Evolutionary conservation across 805 yeast species (phyloP).

Genomic region (Candida ortonii): DNA sequence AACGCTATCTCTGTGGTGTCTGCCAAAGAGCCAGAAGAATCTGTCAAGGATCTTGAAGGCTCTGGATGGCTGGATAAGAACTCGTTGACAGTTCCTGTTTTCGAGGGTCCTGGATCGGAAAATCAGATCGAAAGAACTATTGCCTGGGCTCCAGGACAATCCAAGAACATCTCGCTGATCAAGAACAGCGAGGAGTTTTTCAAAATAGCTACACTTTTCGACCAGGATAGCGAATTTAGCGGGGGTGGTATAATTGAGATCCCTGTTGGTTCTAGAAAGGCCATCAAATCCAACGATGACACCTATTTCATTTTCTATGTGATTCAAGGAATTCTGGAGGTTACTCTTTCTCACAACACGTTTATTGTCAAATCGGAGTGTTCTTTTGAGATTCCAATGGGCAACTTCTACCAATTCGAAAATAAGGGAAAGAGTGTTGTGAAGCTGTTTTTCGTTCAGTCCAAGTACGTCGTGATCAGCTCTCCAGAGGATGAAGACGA

Average conservation of each 20-base stretch:
- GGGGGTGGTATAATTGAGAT: constrained; percentile 74
- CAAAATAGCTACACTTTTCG: constrained; percentile 61
- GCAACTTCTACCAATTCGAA: constrained; percentile 65
- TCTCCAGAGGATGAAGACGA: constrained; percentile 25
- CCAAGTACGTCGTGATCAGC: constrained; percentile 40
- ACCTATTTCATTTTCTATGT: constrained; percentile 75
- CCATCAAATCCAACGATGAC: constrained; percentile 57
- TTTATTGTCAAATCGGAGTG: constrained; percentile 71
- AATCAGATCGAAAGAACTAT: constrained; percentile 43
- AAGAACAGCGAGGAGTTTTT: constrained; percentile 50
- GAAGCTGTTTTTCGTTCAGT: constrained; percentile 73
- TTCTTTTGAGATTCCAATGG: constrained; percentile 77
- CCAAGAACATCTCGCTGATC: constrained; percentile 41
- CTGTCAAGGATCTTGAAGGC: constrained; percentile 36
- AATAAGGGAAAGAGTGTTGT: constrained; percentile 60
- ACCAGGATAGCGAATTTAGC: constrained; percentile 56
- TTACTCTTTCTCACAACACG: constrained; percentile 53
- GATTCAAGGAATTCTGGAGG: constrained; percentile 66
- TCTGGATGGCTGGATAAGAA: constrained; percentile 52
- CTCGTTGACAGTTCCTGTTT: constrained; percentile 45
- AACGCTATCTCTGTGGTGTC: too few species aligned
- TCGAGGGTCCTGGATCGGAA: constrained; percentile 48
- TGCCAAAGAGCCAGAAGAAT: constrained; percentile 37
- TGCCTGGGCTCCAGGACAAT: constrained; percentile 64
- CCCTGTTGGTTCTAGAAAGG: constrained; percentile 60